phyloP scores from a whole-genome alignment of 352 stramenopile genomes.

The Stephanocyclus meneghinianus region DNA sequence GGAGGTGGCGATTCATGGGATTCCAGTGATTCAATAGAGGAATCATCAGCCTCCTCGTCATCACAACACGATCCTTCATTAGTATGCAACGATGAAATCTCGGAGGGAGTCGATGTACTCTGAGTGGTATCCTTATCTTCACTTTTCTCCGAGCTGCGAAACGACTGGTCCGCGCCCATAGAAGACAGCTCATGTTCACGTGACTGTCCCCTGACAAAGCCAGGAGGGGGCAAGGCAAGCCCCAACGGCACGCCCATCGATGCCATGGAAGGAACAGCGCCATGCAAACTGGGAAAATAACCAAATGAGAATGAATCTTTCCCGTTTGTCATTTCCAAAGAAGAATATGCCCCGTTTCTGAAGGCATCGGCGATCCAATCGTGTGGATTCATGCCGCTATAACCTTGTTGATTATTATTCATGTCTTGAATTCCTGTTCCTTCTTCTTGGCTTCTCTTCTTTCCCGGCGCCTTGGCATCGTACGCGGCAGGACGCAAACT shows the following conservation, averaged over 20 bases:
- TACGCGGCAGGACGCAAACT: background rate
- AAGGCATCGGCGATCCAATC: constrained; percentile 37
- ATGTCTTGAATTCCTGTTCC: background rate
- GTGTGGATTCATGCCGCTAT: constrained; percentile 9
- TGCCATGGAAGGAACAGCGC: background rate
- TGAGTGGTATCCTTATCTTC: constrained; percentile 23
- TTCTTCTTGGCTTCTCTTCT: background rate
- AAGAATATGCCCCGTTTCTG: constrained; percentile 20
- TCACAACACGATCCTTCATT: background rate
- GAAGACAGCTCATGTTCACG: background rate
- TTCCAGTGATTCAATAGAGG: constrained; percentile 5
- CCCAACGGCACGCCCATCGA: background rate
- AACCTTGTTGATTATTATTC: background rate
- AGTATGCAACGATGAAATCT: constrained; percentile 43
- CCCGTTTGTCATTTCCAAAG: constrained; percentile 8
- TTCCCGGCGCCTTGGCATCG: constrained; percentile 4
- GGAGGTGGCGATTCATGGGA: background rate
- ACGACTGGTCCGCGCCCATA: background rate
- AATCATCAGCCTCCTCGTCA: constrained; percentile 14
- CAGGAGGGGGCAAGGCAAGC: constrained; percentile 8
- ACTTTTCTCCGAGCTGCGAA: constrained; percentile 3
- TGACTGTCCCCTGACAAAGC: background rate
- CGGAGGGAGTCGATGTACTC: constrained; percentile 31
- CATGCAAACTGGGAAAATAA: background rate
- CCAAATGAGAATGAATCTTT: constrained; percentile 14